A percentile compares a stretch with the other conserved stretches of the same genome.
Conservation (phyloP, 805 yeast genomes). For the Komagataella pastoris region DNA sequence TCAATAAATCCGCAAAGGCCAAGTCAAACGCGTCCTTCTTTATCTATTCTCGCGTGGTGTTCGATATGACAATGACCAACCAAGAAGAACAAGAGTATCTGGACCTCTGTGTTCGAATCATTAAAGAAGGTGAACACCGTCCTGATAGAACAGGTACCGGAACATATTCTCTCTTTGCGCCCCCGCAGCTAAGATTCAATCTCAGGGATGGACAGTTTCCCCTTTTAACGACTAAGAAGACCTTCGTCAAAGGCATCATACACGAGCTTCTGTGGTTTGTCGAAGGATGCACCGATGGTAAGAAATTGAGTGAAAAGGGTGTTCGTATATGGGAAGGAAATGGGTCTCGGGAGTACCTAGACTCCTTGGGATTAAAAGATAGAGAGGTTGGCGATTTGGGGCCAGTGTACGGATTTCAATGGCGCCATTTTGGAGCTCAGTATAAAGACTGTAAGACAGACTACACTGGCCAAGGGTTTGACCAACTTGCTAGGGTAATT, state of each 20-base stretch:
- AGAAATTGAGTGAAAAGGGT: conserved; percentile 62
- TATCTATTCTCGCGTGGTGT: not conserved
- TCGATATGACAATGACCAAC: conserved; percentile 13
- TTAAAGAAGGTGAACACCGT: conserved; percentile 76
- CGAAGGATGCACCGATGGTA: conserved; percentile 81
- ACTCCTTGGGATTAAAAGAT: conserved; percentile 63
- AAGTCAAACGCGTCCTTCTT: not conserved
- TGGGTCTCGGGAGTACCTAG: conserved; percentile 86
- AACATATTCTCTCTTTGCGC: conserved; percentile 81
- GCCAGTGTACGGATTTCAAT: conserved; percentile 97
- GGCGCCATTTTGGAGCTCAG: conserved; percentile 98
- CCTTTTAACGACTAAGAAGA: conserved; percentile 82
- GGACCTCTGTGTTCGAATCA: conserved; percentile 65
- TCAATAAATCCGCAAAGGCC: not conserved
- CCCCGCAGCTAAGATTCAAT: conserved; percentile 85
- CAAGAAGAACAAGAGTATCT: conserved; percentile 76
- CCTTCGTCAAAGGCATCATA: conserved; percentile 78
- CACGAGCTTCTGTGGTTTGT: conserved; percentile 91
- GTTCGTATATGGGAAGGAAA: conserved; percentile 99
- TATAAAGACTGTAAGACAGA: conserved; percentile 80
- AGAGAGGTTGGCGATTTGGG: conserved; percentile 93
- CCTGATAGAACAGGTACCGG: conserved; percentile 99
- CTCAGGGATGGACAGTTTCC: conserved; percentile 69
- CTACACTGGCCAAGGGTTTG: conserved; percentile 79
- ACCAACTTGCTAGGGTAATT: conserved; percentile 75